Base-by-base conservation (phyloP, 2,329 filamentous ascomycete genomes). In the Saccharata proteae region DNA sequence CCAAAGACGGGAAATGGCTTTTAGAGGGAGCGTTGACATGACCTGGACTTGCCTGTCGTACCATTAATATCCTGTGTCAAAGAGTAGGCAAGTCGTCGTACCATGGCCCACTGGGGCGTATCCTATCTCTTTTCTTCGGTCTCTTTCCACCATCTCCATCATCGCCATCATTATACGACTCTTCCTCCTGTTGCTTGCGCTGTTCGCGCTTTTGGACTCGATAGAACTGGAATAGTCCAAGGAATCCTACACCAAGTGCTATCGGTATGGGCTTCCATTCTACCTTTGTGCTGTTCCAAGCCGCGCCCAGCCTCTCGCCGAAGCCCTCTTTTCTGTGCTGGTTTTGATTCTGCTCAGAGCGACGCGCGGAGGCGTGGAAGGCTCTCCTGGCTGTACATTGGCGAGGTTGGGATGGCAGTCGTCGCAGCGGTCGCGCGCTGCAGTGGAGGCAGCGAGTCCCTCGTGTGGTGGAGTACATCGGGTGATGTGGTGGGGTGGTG, bases 241-340 rank as follows among this genome's bases (percentile, higher is more conserved):
- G 66, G 47, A 93, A 85, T 35, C 73, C 82, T 46, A 93, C 77
- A 38, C 86, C 86, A 14, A 93, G 66, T 16, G 79, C 82, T 34
- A 93, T 72, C 14, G 86, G 86, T 43, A 94, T 93, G 27, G 81
- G 82, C 56, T 85, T 83, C 86, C 86, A 94, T 62, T 81, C 74
- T 39, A 90, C 68, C 54, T 71, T 77, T 19, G 77, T 81, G 22
- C 68, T 64, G 22, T 64, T 60, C 42, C 77, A 64, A 21, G 76
- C 74, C 31, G 64, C 64, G 22, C 69, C 60, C 30, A 77, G 54
- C 40, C 72, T 58, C 21, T 67, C 65, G 34, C 64, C 48, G 46
- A 76, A 77, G n/a, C 67, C 67, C 38, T 67, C 61, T 42, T 63
- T 61, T 16, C 48, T 44, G 38, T 62, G 54, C 29, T 57, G 41